Base-by-base conservation (phyloP, 2,329 filamentous ascomycete species). In the Calonectria montana region DNA sequence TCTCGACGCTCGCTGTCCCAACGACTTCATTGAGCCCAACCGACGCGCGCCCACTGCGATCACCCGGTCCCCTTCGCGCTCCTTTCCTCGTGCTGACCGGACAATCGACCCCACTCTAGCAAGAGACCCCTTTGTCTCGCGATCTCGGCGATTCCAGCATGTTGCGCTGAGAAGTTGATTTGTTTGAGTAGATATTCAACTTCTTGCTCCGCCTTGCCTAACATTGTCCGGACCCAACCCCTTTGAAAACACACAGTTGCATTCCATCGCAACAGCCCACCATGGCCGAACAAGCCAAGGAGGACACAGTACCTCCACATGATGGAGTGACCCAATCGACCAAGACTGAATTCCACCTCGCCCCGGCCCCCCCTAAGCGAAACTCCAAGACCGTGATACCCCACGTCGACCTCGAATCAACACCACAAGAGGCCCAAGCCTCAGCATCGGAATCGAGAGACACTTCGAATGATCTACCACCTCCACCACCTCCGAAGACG, bases 221-320 rank as follows among this genome's bases (percentile, higher is more conserved):
- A 47, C 70, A 65, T 70, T 43, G 59, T 64, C 41, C 45, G 41
- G 64, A 72, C 68, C 55, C 73, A 71, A 65, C 59, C 39, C 47
- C 37, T 25, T 23, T 39, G 12, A 50, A 31, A 27, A 21, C n/a
- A 29, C 7, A 64, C 57, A 21, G 50, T 59, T 50, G 69, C 59
- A 67, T 73, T 71, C 65, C 61, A 72, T 37, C 61, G 37, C 68
- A 48, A 73, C 67, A 29, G 72, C 61, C 62, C 65, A 70, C 61
- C 67, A 80, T 80, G 78, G 72, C 78, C 47, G 69, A 74, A 59
- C 70, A 74, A 10, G 73, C 62, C 71, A 72, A 68, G 47, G 78
- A 79, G 47, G 76, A 72, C 66, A 71, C 73, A 23, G 61, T 74
- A 55, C 76, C 75, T 31, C 74, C 77, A 35, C 74, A 73, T 67